Percentiles rank a stretch among this genome's conserved stretches.
Conservation (phyloP, 2,329 filamentous ascomycete genomes). For the Botrytis hyacinthi region DNA sequence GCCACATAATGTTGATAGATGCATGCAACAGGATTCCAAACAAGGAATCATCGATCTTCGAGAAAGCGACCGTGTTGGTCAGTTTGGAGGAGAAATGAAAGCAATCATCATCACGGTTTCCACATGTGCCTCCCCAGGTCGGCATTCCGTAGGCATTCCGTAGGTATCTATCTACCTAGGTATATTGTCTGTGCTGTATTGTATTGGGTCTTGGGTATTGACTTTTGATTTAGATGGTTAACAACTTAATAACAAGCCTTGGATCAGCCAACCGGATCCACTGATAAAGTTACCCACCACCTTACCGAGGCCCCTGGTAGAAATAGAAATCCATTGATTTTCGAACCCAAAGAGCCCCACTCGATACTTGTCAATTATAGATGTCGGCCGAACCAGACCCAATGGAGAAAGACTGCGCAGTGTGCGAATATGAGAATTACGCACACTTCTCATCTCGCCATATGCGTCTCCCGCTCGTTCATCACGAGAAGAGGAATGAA, state of each 20-base stretch:
- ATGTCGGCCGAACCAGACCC: background rate
- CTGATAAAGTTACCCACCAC: background rate
- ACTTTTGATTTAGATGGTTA: background rate
- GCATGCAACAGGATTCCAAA: background rate
- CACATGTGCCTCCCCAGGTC: background rate
- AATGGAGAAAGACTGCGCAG: background rate
- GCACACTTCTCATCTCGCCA: background rate
- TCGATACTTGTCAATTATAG: background rate
- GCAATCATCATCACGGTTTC: background rate
- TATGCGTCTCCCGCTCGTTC: too few relatives aligned
- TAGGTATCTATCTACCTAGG: too few relatives aligned
- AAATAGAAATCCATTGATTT: background rate
- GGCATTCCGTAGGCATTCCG: too few relatives aligned
- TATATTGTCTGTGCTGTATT: constrained; percentile 1
- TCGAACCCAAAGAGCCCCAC: background rate
- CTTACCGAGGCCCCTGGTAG: background rate
- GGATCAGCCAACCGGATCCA: background rate
- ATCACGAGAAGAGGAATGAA: background rate
- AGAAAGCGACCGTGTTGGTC: background rate
- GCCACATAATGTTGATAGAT: background rate
- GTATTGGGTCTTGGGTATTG: too few relatives aligned
- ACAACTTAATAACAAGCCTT: background rate
- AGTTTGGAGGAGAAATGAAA: too few relatives aligned
- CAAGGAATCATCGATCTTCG: background rate
- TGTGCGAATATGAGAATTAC: background rate